Evolutionary conservation across 345 rosid genomes (phyloP).

Genomic region (Ceriops zippeliana): DNA sequence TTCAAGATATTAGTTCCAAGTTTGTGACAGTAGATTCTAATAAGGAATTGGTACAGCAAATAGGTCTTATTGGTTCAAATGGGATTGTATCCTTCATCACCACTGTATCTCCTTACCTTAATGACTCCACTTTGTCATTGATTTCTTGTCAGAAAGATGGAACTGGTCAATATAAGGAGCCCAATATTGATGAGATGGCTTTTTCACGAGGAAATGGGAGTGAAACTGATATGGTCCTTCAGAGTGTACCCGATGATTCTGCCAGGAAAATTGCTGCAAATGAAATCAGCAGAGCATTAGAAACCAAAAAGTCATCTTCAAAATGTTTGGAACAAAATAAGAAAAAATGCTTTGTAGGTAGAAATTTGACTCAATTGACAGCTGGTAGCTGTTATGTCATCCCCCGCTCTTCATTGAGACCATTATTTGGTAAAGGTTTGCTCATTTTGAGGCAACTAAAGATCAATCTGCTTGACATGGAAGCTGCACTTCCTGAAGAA

Average conservation of each 20-base stretch:
- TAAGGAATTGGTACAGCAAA: conserved; percentile 73
- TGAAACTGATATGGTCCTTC: conserved; percentile 28
- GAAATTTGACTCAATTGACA: conserved; percentile 23
- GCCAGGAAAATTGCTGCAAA: conserved; percentile 21
- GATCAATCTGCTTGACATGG: conserved; percentile 88
- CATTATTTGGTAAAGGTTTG: conserved; percentile 55
- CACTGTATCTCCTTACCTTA: conserved; percentile 41
- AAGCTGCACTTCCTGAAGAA: conserved; percentile 77
- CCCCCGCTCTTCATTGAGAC: conserved; percentile 73
- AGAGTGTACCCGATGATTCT: conserved; percentile 26
- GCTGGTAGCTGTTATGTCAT: conserved; percentile 52
- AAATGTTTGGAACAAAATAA: conserved; percentile 44
- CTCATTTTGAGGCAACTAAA: conserved; percentile 54
- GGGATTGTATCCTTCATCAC: conserved; percentile 68
- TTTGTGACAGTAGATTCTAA: conserved; percentile 76
- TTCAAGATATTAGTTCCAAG: conserved; percentile 67
- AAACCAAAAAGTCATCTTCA: conserved; percentile 26
- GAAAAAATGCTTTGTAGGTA: conserved; percentile 28
- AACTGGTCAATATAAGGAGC: conserved; percentile 32
- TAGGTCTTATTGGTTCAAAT: conserved; percentile 79
- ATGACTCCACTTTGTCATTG: conserved; percentile 46
- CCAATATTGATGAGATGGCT: conserved; percentile 21
- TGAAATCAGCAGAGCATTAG: conserved; percentile 32
- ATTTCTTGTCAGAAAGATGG: conserved; percentile 29
- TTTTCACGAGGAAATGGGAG: conserved; percentile 30